Evolutionary conservation across 495 filamentous ascomycete genomes (phyloP).

Genomic region (Xylaria nigripes): DNA sequence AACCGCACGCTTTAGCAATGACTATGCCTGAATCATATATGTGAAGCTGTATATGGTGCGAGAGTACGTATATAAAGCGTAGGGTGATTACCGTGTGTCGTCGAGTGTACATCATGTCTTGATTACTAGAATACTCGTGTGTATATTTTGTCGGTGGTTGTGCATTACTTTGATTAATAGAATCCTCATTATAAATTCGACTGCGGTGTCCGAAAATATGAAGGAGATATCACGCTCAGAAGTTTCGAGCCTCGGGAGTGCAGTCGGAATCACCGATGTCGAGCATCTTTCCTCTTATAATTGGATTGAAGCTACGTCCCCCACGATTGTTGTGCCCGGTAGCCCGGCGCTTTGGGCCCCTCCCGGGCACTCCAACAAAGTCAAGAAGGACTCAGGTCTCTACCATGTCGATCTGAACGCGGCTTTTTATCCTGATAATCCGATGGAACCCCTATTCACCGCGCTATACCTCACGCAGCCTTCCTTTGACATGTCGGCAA

Average conservation of each 20-base stretch:
- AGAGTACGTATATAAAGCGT: no score
- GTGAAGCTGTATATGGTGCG: no score
- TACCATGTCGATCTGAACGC: constrained; percentile 38
- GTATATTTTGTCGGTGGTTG: not conserved
- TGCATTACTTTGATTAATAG: not conserved
- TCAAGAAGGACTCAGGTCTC: constrained; percentile 32
- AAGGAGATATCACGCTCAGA: constrained; percentile 19
- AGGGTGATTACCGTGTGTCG: not conserved
- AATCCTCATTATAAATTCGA: not conserved
- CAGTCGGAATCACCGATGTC: constrained; percentile 30
- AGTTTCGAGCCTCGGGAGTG: constrained; percentile 12
- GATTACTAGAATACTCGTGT: no score
- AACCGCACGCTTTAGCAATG: no score
- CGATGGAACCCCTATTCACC: constrained; percentile 46
- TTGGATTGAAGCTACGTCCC: constrained; percentile 34
- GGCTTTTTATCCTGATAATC: constrained; percentile 33
- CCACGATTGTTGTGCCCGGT: constrained; percentile 36
- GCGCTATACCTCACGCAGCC: constrained; percentile 37
- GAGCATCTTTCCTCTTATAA: constrained; percentile 43
- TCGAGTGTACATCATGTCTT: not conserved
- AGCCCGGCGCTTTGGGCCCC: constrained; percentile 34
- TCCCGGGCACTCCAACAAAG: constrained; percentile 12
- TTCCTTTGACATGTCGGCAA: constrained; percentile 31
- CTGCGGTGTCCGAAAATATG: not conserved
- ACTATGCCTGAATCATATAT: no score